Conservation (phyloP, 352 stramenopile genomes). For the Elongisporangium senticosum region DNA sequence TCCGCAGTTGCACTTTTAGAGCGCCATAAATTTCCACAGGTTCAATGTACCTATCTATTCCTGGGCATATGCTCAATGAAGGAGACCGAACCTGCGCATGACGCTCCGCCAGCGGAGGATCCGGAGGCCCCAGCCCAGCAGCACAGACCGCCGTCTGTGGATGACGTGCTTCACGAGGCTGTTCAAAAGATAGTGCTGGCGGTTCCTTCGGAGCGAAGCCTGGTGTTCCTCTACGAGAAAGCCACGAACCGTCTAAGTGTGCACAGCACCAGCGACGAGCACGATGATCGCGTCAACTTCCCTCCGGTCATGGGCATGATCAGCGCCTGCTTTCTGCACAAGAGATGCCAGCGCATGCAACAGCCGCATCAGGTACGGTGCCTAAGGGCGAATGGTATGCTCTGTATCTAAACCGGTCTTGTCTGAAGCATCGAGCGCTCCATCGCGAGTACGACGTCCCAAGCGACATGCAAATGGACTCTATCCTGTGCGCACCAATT, state of each 20-base stretch:
- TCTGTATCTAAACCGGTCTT: not conserved
- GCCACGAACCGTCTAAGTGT: constrained; percentile 30
- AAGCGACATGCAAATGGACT: constrained; percentile 42
- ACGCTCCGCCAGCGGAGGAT: not conserved
- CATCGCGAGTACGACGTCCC: constrained; percentile 56
- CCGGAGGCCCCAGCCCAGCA: not conserved
- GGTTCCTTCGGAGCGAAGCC: constrained; percentile 38
- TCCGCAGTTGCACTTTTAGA: too few relatives aligned
- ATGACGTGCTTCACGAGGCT: constrained; percentile 27
- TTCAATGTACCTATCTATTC: too few relatives aligned
- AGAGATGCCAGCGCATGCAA: constrained; percentile 53
- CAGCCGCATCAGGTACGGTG: constrained; percentile 32
- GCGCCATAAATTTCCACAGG: too few relatives aligned
- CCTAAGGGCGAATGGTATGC: not conserved
- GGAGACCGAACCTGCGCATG: too few relatives aligned
- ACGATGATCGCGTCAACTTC: constrained; percentile 22
- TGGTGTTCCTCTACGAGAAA: constrained; percentile 58
- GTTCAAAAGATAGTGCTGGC: constrained; percentile 26
- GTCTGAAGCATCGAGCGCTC: constrained; percentile 41
- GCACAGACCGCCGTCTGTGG: not conserved
- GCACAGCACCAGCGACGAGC: constrained; percentile 8
- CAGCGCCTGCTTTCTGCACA: constrained; percentile 50
- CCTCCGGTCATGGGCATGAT: constrained; percentile 51
- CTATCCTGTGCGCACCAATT: constrained; percentile 49
- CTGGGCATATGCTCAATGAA: too few relatives aligned